Evolutionary conservation across 2,329 filamentous ascomycete genomes (phyloP), one percentile per base, ranked within the genome.

Genomic region (Aspergillus sp.): DNA sequence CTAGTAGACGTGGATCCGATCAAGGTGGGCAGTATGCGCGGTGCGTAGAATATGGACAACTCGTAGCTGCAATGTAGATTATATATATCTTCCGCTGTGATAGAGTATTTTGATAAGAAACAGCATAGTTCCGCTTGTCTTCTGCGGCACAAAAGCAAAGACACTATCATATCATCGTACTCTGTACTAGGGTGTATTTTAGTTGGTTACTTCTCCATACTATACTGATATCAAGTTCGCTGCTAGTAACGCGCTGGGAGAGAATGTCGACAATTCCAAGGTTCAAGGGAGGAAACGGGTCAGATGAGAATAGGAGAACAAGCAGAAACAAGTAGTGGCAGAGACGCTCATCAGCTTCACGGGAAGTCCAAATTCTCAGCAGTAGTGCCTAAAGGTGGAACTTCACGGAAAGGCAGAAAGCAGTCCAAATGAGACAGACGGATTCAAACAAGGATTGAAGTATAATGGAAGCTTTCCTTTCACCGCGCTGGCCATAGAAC

Each of bases 381-480:
- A 62, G 61, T 41, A 50, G 59, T 51, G 54, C 58, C 55, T 64
- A 63, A 66, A 63, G 65, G 34, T 52, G 64, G 60, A 64, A 63
- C 50, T 55, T 52, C 53, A 55, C 59, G 64, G 53, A 54, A 59
- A 63, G 58, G 61, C 56, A 59, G 65, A 57, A 59, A 62, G 62
- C 60, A 61, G 64, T 60, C 61, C 66, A 64, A 54, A 66, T 62
- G 64, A 66, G 64, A 69, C 70, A 69, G 61, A 52, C 64, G 59
- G 60, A 65, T 63, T 68, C 62, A 66, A 69, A 67, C 63, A 68
- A 56, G 68, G 66, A 64, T 66, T 63, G 61, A 67, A 69, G 63
- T 66, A 68, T 68, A 61, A 68, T 58, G 65, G 58, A 57, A 64
- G 63, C 56, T 68, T 63, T 64, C 68, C 56, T 68, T 63, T 64